Evolutionary conservation across 345 rosid species (phyloP).

Genomic region (Populus tremula): DNA sequence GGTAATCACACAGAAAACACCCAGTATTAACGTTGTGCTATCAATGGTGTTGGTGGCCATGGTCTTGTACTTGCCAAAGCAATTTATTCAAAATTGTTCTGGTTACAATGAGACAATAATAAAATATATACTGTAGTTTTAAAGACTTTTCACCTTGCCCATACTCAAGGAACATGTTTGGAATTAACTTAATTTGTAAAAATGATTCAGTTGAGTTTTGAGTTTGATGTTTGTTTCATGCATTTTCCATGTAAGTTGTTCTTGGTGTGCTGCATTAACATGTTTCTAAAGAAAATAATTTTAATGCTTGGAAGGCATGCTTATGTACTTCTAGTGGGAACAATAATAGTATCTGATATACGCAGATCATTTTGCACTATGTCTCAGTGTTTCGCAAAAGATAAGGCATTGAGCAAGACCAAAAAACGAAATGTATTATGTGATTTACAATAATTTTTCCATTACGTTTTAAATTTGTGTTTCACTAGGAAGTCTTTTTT

Average conservation of each 20-base stretch:
- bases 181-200: neutral
- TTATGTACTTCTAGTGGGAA: neutral
- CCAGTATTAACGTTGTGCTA: neutral
- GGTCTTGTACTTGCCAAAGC: neutral
- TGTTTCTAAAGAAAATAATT: neutral
- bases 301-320: neutral
- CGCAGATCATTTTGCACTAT: neutral
- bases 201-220: neutral
- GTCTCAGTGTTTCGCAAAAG: neutral
- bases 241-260: neutral
- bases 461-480: neutral
- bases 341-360: neutral
- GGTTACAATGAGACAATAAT: neutral
- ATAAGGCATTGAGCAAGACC: neutral
- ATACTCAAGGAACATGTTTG: neutral
- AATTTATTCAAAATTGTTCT: neutral
- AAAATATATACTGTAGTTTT: neutral
- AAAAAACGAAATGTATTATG: neutral
- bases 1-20: constrained; percentile 45
- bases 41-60: neutral
- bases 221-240: neutral
- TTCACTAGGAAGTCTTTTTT: neutral
- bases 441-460: neutral
- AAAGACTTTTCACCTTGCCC: neutral
- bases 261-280: neutral